phyloP scores from a whole-genome alignment of 169 alveolate species.

The Besnoitia besnoiti region DNA sequence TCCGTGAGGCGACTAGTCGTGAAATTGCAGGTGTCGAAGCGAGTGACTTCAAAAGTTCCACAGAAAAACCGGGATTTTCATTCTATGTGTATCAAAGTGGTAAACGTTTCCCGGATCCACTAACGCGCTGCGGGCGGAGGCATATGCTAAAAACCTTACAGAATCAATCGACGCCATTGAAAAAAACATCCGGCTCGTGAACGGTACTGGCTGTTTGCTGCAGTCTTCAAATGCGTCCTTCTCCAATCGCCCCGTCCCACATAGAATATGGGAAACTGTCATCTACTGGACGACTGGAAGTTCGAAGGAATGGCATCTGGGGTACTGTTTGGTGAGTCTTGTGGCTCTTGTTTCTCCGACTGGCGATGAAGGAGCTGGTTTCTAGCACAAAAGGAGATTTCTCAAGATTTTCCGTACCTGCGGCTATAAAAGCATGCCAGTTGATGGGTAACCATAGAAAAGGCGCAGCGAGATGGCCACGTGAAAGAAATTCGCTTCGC shows the following conservation, averaged over 20 bases:
- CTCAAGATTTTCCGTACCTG: slow-evolving; percentile 74
- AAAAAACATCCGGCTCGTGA: slow-evolving; percentile 86
- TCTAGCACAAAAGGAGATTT: slow-evolving; percentile 67
- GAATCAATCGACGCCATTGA: slow-evolving; percentile 83
- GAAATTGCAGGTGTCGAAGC: slow-evolving; percentile 57
- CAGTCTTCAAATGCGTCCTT: background rate
- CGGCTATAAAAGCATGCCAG: slow-evolving; percentile 85
- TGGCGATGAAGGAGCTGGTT: too few species aligned
- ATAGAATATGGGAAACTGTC: slow-evolving; percentile 73
- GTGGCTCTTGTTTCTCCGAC: too few species aligned
- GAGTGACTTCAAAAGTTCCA: slow-evolving; percentile 41
- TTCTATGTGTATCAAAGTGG: slow-evolving; percentile 59
- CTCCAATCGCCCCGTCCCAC: too few species aligned
- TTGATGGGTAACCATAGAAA: slow-evolving; percentile 68
- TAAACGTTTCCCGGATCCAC: background rate
- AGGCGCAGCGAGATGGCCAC: background rate
- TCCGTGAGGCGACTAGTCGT: background rate
- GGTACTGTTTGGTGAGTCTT: slow-evolving; percentile 73
- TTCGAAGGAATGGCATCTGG: slow-evolving; percentile 73
- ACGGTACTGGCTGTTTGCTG: slow-evolving; percentile 36
- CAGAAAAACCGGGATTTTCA: slow-evolving; percentile 51
- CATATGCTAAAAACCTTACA: too few species aligned
- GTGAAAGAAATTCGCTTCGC: too few species aligned
- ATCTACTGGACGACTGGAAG: slow-evolving; percentile 77
- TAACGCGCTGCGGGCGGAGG: background rate